Evolutionary conservation across 139 green algal genomes (phyloP), one percentile per base, ranked within the genome.

Genomic region (Haematococcus lacustris): DNA sequence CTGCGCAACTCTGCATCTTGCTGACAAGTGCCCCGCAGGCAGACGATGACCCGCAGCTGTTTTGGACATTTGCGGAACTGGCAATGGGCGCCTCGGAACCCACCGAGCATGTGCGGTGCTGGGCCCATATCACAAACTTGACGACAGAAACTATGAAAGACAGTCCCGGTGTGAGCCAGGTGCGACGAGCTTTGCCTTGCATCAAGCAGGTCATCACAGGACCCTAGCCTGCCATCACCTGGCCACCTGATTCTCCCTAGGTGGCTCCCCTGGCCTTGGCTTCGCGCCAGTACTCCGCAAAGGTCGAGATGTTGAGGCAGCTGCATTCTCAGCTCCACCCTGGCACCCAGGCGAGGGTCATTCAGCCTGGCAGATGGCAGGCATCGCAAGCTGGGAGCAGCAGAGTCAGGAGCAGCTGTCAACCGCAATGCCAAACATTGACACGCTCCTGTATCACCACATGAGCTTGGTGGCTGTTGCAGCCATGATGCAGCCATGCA

Each of bases 281-380:
- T 9, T 76, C 81, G 0, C 68, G 89, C n/a, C 84, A 92, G 76
- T 93, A 93, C 79, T 88, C 83, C 1, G 76, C 89, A 1, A 77
- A 79, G n/a, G 71, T 95, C 51, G 82, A 91, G 59, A 76, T 88
- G 76, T 85, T 86, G 51, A 74, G 77, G 61, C 85, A 86, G 59
- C 74, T 94, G 70, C 75, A 79, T 5, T 51, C 47, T n/a, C 73
- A 87, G 71, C 30, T 80, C 21, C 66, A 85, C 50, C 76, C 79
- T 62, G 39, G 70, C 38, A 51, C 28, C 28, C 30, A 68, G 62
- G 71, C 59, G 57, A 3, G 43, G 40, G 1, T n/a, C n/a, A n/a
- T n/a, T n/a, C n/a, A n/a, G n/a, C n/a, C n/a, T n/a, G n/a, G n/a
- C n/a, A n/a, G n/a, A n/a, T n/a, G n/a, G n/a, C n/a, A n/a, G n/a